Evolutionary conservation across 2,329 filamentous ascomycete species (phyloP).

Genomic region (Colletotrichum zoysiae): DNA sequence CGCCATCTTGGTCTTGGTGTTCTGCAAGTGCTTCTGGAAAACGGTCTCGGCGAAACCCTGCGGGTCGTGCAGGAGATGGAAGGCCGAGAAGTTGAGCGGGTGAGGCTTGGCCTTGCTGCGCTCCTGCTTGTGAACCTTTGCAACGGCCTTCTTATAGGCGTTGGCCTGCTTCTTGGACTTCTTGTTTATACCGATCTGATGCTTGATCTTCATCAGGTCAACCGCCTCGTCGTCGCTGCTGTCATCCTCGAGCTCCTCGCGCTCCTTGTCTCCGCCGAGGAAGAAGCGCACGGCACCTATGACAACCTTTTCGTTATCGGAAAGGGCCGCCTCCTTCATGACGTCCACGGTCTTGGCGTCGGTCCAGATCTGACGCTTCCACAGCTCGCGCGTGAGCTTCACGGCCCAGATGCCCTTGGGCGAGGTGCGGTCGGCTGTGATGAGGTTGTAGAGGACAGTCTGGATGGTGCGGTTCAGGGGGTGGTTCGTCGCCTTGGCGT

Average conservation of each 20-base stretch:
- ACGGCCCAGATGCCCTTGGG: constrained; percentile 95
- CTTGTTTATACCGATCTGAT: constrained; percentile 93
- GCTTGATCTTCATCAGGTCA: constrained; percentile 85
- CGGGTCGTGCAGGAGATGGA: constrained; percentile 93
- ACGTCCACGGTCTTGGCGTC: constrained; percentile 96
- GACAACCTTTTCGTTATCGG: constrained; percentile 93
- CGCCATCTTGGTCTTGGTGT: constrained; percentile 84
- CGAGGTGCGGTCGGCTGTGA: constrained; percentile 86
- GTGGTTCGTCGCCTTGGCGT: constrained; percentile 90
- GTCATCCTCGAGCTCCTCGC: constrained; percentile 92
- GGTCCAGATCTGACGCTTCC: constrained; percentile 96
- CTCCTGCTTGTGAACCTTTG: constrained; percentile 85
- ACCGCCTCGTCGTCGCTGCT: constrained; percentile 84
- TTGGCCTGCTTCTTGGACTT: constrained; percentile 91
- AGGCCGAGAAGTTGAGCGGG: constrained; percentile 93
- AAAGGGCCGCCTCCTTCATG: constrained; percentile 93
- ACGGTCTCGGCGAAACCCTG: constrained; percentile 93
- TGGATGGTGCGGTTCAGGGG: constrained; percentile 93
- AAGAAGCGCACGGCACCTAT: constrained; percentile 93
- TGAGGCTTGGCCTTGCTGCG: constrained; percentile 90
- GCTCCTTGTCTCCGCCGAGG: constrained; percentile 93
- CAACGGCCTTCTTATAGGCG: constrained; percentile 82
- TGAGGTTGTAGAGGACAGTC: constrained; percentile 90
- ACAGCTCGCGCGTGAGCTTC: constrained; percentile 93
- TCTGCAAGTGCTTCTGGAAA: constrained; percentile 92